Conservation (phyloP, 306 rosid genomes). For the Quercus mongolica region DNA sequence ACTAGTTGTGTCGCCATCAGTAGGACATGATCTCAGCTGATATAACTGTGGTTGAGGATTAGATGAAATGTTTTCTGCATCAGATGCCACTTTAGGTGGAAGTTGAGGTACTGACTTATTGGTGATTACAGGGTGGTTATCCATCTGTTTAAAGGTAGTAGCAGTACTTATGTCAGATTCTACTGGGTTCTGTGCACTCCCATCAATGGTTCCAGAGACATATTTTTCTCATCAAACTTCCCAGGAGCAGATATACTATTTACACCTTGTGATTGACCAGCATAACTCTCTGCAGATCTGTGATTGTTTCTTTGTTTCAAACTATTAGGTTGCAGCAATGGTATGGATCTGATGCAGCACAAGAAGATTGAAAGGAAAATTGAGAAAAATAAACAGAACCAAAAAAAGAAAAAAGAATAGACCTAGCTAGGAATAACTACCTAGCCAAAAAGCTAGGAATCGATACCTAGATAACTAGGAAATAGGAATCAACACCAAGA, state of each 20-base stretch:
- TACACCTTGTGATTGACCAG: slow-evolving; percentile 47
- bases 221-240: slow-evolving; percentile 56
- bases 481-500: too few relatives aligned
- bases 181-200: slow-evolving; percentile 36
- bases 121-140: slow-evolving; percentile 48
- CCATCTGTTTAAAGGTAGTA: slow-evolving; percentile 50
- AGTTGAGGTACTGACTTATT: slow-evolving; percentile 52
- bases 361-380: too few relatives aligned
- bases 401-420: too few relatives aligned
- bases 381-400: too few relatives aligned
- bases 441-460: too few relatives aligned
- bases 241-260: slow-evolving; percentile 51
- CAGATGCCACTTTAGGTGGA: slow-evolving; percentile 47
- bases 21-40: slow-evolving; percentile 36
- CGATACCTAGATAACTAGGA: too few relatives aligned
- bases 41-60: slow-evolving; percentile 38
- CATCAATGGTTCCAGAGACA: slow-evolving; percentile 45
- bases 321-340: slow-evolving; percentile 3
- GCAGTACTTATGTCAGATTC: slow-evolving; percentile 60
- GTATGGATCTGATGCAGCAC: too few relatives aligned
- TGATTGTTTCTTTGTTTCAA: slow-evolving; percentile 60
- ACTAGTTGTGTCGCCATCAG: slow-evolving; percentile 36
- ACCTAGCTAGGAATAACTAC: too few relatives aligned
- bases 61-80: slow-evolving; percentile 41
- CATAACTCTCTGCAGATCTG: slow-evolving; percentile 47